phyloP scores from a whole-genome alignment of 768 basidiomycete genomes.

The Termitomyces bulborhizus region DNA sequence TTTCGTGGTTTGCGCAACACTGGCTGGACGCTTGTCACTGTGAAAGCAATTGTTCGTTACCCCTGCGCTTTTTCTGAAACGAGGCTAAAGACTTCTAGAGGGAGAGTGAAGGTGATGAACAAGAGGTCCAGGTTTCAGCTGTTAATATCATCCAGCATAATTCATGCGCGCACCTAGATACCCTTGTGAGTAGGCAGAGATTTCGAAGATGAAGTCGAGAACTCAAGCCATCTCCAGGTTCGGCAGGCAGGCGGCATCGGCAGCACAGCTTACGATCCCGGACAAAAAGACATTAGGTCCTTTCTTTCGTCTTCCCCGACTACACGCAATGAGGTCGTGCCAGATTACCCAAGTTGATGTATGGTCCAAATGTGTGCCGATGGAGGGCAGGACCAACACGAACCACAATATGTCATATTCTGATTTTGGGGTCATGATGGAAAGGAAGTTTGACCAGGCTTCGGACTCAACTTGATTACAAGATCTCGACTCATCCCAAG shows the following conservation, averaged over 20 bases:
- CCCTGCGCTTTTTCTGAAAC: not conserved
- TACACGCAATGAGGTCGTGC: not conserved
- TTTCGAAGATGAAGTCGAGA: not conserved
- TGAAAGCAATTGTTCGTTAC: constrained; percentile 31
- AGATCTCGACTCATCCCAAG: not conserved
- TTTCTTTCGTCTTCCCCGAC: constrained; percentile 42
- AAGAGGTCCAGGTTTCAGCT: constrained; percentile 23
- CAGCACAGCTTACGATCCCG: constrained; percentile 61
- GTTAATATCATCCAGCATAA: constrained; percentile 49
- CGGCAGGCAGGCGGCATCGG: constrained; percentile 79
- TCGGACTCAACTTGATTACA: not conserved
- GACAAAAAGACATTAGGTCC: constrained; percentile 67
- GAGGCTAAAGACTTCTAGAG: constrained; percentile 17
- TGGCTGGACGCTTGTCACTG: constrained; percentile 53
- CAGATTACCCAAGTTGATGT: no score
- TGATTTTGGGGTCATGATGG: not conserved
- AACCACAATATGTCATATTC: not conserved
- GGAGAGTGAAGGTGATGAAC: constrained; percentile 6
- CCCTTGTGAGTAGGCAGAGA: constrained; percentile 38
- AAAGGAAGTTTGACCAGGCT: not conserved
- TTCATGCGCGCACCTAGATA: constrained; percentile 45
- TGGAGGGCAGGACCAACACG: not conserved
- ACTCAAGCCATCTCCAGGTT: constrained; percentile 15
- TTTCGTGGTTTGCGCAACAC: constrained; percentile 60
- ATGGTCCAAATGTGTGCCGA: not conserved